Evolutionary conservation across 1,284 basidiomycete genomes (phyloP).

Genomic region (Ustilago curta): DNA sequence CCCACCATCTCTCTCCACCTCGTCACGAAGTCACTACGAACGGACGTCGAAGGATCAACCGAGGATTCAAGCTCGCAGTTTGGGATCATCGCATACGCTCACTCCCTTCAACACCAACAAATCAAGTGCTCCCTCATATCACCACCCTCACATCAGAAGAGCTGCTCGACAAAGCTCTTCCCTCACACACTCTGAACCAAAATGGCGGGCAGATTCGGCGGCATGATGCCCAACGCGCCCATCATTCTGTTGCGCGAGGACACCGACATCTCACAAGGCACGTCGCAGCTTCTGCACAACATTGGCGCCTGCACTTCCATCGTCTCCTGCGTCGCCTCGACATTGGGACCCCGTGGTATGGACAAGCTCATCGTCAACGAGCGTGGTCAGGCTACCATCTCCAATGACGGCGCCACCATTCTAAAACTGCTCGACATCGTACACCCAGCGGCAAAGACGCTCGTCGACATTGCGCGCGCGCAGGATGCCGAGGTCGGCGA

Average conservation of each 20-base stretch:
- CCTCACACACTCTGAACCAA: neutral
- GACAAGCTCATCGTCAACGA: slow-evolving; percentile 82
- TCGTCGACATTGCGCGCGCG: slow-evolving; percentile 96
- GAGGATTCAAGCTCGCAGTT: neutral
- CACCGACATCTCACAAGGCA: slow-evolving; percentile 96
- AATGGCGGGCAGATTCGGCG: slow-evolving; percentile 53
- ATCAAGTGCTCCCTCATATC: neutral
- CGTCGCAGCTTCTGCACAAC: slow-evolving; percentile 91
- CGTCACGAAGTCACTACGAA: neutral
- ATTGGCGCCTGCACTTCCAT: slow-evolving; percentile 74
- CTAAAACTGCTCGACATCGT: slow-evolving; percentile 96
- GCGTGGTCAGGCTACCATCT: slow-evolving; percentile 94
- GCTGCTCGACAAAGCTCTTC: slow-evolving; percentile 2
- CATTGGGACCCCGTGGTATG: slow-evolving; percentile 98
- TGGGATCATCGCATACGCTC: neutral
- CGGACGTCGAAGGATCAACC: neutral
- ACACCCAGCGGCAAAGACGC: slow-evolving; percentile 93
- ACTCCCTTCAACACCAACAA: neutral
- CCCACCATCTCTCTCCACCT: slow-evolving; percentile 8
- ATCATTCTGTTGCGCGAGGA: slow-evolving; percentile 75
- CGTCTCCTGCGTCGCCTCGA: slow-evolving; percentile 76
- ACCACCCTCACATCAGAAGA: slow-evolving; percentile 2
- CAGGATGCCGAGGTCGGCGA: slow-evolving; percentile 99
- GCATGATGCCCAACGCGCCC: slow-evolving; percentile 63
- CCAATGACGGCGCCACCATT: slow-evolving; percentile 96